A percentile compares a stretch with the other conserved stretches of the same genome.
Conservation (phyloP, 441 rosid genomes). For the Erodium moschatum region DNA sequence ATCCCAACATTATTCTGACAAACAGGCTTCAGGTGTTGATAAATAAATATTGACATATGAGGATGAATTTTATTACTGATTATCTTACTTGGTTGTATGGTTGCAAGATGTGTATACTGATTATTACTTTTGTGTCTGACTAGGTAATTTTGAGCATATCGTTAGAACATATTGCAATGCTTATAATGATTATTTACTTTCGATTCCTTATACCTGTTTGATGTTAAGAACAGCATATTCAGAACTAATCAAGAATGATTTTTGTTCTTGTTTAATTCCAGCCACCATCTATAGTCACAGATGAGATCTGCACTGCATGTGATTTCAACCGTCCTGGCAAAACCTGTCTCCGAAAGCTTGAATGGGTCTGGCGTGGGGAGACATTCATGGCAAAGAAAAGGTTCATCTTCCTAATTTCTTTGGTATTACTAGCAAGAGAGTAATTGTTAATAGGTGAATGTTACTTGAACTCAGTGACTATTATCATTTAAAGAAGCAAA, state of each 20-base stretch:
- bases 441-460: conserved; percentile 22
- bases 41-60: conserved; percentile 7
- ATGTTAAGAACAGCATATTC: neutral
- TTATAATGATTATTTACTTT: neutral
- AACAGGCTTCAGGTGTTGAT: conserved; percentile 89
- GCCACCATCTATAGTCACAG: conserved; percentile 94
- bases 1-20: conserved; percentile 96
- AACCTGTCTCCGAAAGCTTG: conserved; percentile 92
- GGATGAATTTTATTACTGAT: neutral
- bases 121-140: neutral
- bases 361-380: conserved; percentile 99
- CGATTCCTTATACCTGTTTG: neutral
- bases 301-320: conserved; percentile 93
- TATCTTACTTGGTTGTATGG: neutral
- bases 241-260: neutral
- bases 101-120: neutral
- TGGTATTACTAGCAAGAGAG: conserved; percentile 14
- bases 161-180: neutral
- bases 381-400: conserved; percentile 81
- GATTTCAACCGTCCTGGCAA: conserved; percentile 96
- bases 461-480: conserved; percentile 61
- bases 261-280: conserved; percentile 35
- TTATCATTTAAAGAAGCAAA: conserved; percentile 89
- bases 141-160: neutral
- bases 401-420: conserved; percentile 29